These are phyloP conservation scores for Exophiala dermatitidis DNA, from an alignment of 2,329 filamentous ascomycete genomes.

Conservation along the genomic window DNA sequence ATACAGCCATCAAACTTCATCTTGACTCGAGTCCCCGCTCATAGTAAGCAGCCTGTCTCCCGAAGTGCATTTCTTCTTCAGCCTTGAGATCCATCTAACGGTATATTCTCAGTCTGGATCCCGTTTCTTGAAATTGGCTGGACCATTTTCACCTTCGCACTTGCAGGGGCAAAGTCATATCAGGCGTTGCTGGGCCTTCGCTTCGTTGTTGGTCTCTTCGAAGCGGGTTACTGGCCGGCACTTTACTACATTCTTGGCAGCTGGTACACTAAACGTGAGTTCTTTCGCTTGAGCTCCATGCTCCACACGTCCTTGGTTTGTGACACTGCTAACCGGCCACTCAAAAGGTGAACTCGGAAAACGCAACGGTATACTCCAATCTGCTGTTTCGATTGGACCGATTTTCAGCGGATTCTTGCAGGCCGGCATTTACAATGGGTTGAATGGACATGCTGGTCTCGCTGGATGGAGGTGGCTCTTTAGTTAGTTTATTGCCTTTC, in stretches of 20 bases:
- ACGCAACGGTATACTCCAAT: conserved; percentile 18
- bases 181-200: conserved; percentile 12
- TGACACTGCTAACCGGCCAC: background rate
- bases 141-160: conserved; percentile 18
- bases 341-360: conserved; percentile 26
- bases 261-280: conserved; percentile 20
- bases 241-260: conserved; percentile 17
- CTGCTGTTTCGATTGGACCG: conserved; percentile 20
- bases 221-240: conserved; percentile 26
- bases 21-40: conserved; percentile 18
- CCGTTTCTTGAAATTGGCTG: conserved; percentile 19
- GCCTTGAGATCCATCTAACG: conserved; percentile 25
- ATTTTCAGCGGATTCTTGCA: conserved; percentile 45
- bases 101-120: conserved; percentile 40
- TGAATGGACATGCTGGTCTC: conserved; percentile 45
- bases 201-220: conserved; percentile 17
- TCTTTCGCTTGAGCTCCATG: background rate
- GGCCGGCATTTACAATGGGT: conserved; percentile 47
- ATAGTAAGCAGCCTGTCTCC: conserved; percentile 8
- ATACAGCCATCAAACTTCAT: conserved; percentile 19
- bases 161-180: conserved; percentile 14
- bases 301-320: background rate
- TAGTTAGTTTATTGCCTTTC: conserved; percentile 1
- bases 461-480: conserved; percentile 48
- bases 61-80: conserved; percentile 42